phyloP scores from a whole-genome alignment of 192 early-diverging fungal species.

The Geranomyces michiganensis region DNA sequence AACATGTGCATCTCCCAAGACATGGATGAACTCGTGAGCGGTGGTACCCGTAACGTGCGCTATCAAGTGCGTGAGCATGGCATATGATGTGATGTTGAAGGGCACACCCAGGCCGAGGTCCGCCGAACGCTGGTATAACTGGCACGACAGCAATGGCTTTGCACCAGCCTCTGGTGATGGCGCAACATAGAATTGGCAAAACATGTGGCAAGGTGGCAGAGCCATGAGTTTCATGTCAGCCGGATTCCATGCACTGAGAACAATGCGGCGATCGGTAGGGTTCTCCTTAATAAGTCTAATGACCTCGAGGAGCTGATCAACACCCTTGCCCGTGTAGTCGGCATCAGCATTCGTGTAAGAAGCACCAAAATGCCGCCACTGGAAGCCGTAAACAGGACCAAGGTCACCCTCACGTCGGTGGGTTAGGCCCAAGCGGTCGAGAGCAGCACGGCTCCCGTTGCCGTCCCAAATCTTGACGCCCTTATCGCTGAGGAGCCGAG shows the following conservation, averaged over 20 bases:
- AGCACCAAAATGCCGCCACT: slow-evolving; percentile 99
- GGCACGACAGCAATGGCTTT: slow-evolving; percentile 73
- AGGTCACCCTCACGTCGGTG: slow-evolving; percentile 31
- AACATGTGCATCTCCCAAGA: slow-evolving; percentile 95
- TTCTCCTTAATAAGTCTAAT: slow-evolving; percentile 82
- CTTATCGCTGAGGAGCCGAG: slow-evolving; percentile 36
- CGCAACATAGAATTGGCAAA: slow-evolving; percentile 94
- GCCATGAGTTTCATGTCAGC: slow-evolving; percentile 89
- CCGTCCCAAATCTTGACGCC: too few species aligned
- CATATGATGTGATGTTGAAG: slow-evolving; percentile 98
- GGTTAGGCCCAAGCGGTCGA: too few species aligned
- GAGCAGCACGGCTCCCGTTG: too few species aligned
- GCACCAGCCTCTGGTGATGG: slow-evolving; percentile 20
- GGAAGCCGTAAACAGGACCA: slow-evolving; percentile 97
- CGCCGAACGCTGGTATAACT: slow-evolving; percentile 92
- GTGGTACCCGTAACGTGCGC: slow-evolving; percentile 82
- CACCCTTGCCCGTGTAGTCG: slow-evolving; percentile 89
- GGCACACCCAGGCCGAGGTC: slow-evolving; percentile 97
- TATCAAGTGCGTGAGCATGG: slow-evolving; percentile 86
- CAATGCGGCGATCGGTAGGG: slow-evolving; percentile 89
- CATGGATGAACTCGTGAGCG: slow-evolving; percentile 86
- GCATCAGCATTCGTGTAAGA: slow-evolving; percentile 78
- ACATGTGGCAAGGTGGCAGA: slow-evolving; percentile 95
- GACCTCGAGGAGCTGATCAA: slow-evolving; percentile 89
- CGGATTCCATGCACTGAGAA: slow-evolving; percentile 97